Evolutionary conservation across 2,329 filamentous ascomycete genomes (phyloP), one percentile per base, ranked within the genome.

Genomic region (Talaromyces sp.): DNA sequence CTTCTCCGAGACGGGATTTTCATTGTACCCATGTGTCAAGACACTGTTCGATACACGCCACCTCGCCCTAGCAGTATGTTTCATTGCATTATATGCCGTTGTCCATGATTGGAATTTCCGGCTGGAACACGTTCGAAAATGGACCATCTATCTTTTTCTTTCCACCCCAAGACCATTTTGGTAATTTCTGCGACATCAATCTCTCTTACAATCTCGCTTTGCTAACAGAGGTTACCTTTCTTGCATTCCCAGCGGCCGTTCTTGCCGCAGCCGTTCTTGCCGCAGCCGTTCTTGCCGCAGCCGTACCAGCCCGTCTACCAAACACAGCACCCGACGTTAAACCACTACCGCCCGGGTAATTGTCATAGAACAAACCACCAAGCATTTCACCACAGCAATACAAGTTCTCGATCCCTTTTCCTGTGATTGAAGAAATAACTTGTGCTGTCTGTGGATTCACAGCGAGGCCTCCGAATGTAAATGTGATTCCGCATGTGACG

Each of bases 311-410:
- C 61, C 78, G 73, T 17, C 81, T 72, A 17, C 81, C 81, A 77
- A 84, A 83, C 0, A 88, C 85, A 0, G 84, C 79, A 0, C 86
- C 86, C 22, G 85, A 83, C 0, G 86, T 89, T 73, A 89, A 73
- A 0, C 86, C 87, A 70, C 84, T 87, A 0, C 87, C 87, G 4
- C 87, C 87, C 0, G 86, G 86, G 69, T 89, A 89, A 68, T 89
- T 89, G 13, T 81, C 80, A 70, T 86, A 87, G 68, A 89, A 89
- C 22, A 89, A 70, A 0, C 86, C 87, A 1, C 88, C 88, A 1
- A 90, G 70, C 85, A 90, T 89, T 74, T 90, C 88, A 0, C 88
- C 88, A 3, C 80, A 83, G 68, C 86, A 87, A 67, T 83, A 89
- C 2, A 90, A 70, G 0, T 87, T 85, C 0, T 81, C 80, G 5